Percentiles rank a stretch among this genome's conserved stretches.
phyloP scores from a whole-genome alignment of 2,329 filamentous ascomycete species.

The Ustulina deusta region DNA sequence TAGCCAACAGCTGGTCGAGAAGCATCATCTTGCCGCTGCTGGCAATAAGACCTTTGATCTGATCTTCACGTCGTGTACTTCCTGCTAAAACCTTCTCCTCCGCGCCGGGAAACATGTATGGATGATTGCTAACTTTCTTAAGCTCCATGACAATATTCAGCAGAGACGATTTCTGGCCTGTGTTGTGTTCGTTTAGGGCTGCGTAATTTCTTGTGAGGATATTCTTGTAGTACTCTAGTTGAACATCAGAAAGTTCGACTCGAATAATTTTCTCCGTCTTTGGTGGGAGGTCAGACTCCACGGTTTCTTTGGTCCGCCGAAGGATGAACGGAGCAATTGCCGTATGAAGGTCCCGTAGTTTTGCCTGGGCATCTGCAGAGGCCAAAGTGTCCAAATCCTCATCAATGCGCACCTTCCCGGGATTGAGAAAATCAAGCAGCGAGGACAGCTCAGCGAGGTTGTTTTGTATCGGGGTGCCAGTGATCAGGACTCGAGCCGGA shows the following conservation, averaged over 20 bases:
- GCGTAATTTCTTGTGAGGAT: slow-evolving; percentile 97
- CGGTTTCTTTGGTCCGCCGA: slow-evolving; percentile 95
- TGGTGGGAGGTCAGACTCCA: slow-evolving; percentile 93
- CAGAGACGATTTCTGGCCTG: slow-evolving; percentile 92
- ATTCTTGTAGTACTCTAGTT: slow-evolving; percentile 98
- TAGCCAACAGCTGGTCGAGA: slow-evolving; percentile 92
- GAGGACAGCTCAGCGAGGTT: slow-evolving; percentile 93
- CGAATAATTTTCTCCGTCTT: slow-evolving; percentile 99
- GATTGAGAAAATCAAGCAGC: slow-evolving; percentile 95
- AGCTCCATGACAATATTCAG: slow-evolving; percentile 99
- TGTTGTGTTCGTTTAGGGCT: slow-evolving; percentile 89
- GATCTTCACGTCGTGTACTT: slow-evolving; percentile 85
- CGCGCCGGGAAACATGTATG: slow-evolving; percentile 95
- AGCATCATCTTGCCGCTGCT: slow-evolving; percentile 99
- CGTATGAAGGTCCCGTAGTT: slow-evolving; percentile 85
- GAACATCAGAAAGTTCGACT: slow-evolving; percentile 94
- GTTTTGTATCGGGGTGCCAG: slow-evolving; percentile 97
- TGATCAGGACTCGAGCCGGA: slow-evolving; percentile 91
- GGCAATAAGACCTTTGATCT: slow-evolving; percentile 91
- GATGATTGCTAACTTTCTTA: slow-evolving; percentile 99
- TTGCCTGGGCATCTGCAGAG: slow-evolving; percentile 84
- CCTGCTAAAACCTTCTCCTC: slow-evolving; percentile 89
- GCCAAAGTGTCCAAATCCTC: slow-evolving; percentile 86
- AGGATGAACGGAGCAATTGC: slow-evolving; percentile 95
- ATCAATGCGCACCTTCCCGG: slow-evolving; percentile 91